phyloP scores from a whole-genome alignment of 768 basidiomycete species.

The Dacryopinax spathularia region DNA sequence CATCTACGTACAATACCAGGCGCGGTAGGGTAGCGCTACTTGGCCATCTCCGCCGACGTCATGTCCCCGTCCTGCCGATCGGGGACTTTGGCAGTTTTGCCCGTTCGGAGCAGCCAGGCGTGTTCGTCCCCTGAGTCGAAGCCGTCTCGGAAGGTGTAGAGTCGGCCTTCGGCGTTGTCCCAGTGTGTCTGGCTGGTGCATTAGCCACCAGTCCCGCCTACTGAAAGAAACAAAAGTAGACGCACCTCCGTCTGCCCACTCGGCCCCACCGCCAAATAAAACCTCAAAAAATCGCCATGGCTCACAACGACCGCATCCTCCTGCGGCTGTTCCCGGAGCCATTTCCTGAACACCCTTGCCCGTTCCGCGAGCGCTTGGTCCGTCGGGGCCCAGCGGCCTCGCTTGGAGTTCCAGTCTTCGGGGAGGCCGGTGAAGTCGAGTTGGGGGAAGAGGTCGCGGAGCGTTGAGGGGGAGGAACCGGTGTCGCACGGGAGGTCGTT shows the following conservation, averaged over 20 bases:
- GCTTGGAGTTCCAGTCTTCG: neutral
- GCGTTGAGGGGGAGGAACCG: neutral
- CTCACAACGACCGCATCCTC: neutral
- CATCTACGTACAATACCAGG: no score
- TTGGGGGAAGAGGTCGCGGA: neutral
- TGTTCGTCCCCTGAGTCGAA: neutral
- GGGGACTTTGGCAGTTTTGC: neutral
- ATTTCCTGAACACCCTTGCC: neutral
- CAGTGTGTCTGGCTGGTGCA: neutral
- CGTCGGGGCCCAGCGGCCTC: neutral
- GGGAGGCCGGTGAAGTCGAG: neutral
- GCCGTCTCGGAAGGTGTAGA: neutral
- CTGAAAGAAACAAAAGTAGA: neutral
- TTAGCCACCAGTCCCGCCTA: neutral
- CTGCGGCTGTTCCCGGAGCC: neutral
- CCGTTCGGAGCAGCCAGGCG: neutral
- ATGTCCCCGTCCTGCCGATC: neutral
- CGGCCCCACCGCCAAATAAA: neutral
- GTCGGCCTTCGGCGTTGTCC: neutral
- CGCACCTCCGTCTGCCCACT: neutral
- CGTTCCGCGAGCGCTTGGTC: neutral
- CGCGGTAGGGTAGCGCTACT: no score
- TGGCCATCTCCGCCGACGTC: neutral
- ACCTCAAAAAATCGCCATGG: neutral
- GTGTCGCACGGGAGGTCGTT: conserved; percentile 3